Evolutionary conservation across 441 rosid genomes (phyloP).

Genomic region (Adansonia gregorii): DNA sequence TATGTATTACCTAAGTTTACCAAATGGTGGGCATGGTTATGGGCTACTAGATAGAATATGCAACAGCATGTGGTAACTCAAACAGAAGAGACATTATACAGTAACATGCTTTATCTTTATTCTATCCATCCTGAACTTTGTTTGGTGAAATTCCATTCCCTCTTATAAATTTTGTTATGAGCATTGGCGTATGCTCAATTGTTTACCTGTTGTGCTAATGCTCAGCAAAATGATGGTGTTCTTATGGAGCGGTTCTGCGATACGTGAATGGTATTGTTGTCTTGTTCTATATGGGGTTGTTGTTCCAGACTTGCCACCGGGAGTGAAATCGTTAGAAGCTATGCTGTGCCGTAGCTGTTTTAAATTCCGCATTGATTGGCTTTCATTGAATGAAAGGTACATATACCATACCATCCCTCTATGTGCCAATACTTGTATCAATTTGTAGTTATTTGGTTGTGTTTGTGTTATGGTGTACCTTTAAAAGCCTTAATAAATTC

Average conservation of each 20-base stretch:
- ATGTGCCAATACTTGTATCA: too few relatives aligned
- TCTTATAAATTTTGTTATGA: not conserved
- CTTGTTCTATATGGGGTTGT: slow-evolving; percentile 16
- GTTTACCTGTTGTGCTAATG: slow-evolving; percentile 15
- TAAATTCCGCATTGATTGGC: too few relatives aligned
- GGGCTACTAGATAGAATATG: not conserved
- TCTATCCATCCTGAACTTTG: not conserved
- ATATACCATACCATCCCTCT: too few relatives aligned
- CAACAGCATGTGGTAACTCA: not conserved
- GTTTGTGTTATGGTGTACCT: too few relatives aligned
- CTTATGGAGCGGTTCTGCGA: slow-evolving; percentile 15
- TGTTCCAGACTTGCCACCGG: slow-evolving; percentile 11
- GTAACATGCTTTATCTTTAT: not conserved
- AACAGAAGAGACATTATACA: not conserved
- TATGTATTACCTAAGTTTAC: not conserved
- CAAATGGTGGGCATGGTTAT: not conserved
- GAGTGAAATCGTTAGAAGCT: too few relatives aligned
- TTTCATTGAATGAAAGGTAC: too few relatives aligned
- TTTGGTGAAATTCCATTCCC: not conserved
- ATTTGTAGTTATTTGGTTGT: too few relatives aligned
- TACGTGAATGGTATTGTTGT: not conserved
- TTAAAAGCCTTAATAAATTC: too few relatives aligned
- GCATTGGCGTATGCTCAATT: not conserved
- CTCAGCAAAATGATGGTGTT: slow-evolving; percentile 10
- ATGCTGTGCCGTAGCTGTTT: too few relatives aligned